Evolutionary conservation across 148 eudicot genomes (phyloP), one percentile per base, ranked within the genome.

Genomic region (Amaranthus palmeri): DNA sequence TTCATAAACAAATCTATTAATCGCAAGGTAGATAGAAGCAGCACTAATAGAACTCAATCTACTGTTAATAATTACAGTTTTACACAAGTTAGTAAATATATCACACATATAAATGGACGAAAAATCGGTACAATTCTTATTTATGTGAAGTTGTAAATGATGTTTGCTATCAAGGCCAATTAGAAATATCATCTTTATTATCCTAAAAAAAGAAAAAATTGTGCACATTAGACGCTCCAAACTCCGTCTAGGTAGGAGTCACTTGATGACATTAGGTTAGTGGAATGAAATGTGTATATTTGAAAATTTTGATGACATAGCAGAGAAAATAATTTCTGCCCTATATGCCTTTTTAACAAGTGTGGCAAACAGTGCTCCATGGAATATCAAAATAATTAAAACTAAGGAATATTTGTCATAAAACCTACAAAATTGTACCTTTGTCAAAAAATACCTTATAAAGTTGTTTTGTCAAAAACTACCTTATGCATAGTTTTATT

Each of bases 1-100:
- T 51, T 52, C 51, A 70, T 67, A 42, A 58, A 40, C 51, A 41
- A 46, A 59, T 51, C 55, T 11, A 5, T 44, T 54, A 69, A 17
- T 44, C 59, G 36, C 65, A 11, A 71, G 53, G 56, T 25, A 77
- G 50, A 18, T 59, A 69, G 67, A 36, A 13, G 7, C 43, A 64
- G 25, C 18, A 18, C 44, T 7, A 53, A 44, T 17, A 9, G 9
- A 14, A 65, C n/a, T 65, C 40, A 46, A 15, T 45, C 11, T 6
- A 13, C 10, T 5, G 14, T 12, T 43, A 10, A 12, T n/a, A 43
- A 13, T 0, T 41, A 14, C 18, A 44, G 7, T 40, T 10, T 7
- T 25, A 63, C 51, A 63, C 44, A 63, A 25, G 36, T 45, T 45
- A 45, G 0, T 45, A 40, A 63, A 63, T 15, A 0, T 10, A 15